Base-by-base conservation (phyloP, 1,284 basidiomycete species). In the Chalciporus sp. region DNA sequence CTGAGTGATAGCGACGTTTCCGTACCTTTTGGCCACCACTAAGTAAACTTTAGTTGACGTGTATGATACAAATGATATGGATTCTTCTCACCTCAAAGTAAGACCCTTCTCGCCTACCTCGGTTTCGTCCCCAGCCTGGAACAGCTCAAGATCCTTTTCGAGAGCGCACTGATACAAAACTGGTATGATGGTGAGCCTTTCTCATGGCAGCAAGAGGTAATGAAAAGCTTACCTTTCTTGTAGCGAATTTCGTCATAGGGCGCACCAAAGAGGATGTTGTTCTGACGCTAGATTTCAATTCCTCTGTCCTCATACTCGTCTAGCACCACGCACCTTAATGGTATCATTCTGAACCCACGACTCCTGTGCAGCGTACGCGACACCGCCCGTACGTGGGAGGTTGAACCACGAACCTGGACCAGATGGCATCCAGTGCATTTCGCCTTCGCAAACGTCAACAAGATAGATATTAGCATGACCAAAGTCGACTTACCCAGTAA, bases 241-340 rank as follows among this genome's bases (percentile, higher is more conserved):
- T 95, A 95, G 1, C 94, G 81, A 42, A 78, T 77, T 63, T 86
- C 82, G 56, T 90, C 80, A 59, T 81, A 92, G 0, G 86, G 83
- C 5, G 88, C 74, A 29, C 90, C 88, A 69, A 96, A 97, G 29
- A 94, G 61, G 58, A 97, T 94, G 63, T 96, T 97, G 49, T 92
- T 86, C 64, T 76, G 41, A 43, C 9, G 39, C 12, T 10, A n/a
- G 4, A 19, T 37, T 11, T 23, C 26, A 9, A 17, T 19, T 11
- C 14, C 7, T 12, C 4, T 4, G 23, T 3, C 12, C 14, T 23
- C 16, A 20, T 20, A 10, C 26, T 17, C 27, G 12, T 2, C 27
- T 5, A 17, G 3, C 23, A 7, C 11, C 11, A 49, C 35, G 28
- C 19, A n/a, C 76, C 56, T 69, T 71, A 51, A 79, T 78, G 0